These are phyloP conservation scores for Pyrrhoderma noxium DNA, from an alignment of 1,284 basidiomycete species.

Conservation along the genomic window DNA sequence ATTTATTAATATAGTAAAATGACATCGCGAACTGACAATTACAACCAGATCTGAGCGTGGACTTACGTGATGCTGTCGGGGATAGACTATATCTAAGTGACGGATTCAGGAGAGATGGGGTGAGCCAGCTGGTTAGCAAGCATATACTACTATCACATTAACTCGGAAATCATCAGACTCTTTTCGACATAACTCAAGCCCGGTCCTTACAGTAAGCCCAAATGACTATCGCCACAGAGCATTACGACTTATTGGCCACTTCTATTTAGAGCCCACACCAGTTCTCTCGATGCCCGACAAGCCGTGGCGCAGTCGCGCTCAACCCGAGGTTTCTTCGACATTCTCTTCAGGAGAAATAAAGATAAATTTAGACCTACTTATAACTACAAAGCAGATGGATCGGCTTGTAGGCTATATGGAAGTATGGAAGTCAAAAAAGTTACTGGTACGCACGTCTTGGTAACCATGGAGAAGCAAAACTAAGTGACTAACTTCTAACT, in stretches of 20 bases:
- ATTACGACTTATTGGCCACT: neutral
- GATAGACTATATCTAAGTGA: conserved; percentile 84
- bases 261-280: conserved; percentile 47
- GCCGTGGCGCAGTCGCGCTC: conserved; percentile 62
- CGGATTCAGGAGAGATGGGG: conserved; percentile 82
- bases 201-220: conserved; percentile 39
- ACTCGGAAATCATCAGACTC: conserved; percentile 40
- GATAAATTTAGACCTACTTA: conserved; percentile 62
- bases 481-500: neutral
- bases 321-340: conserved; percentile 61
- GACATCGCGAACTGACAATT: conserved; percentile 13
- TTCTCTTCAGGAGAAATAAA: conserved; percentile 39
- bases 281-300: conserved; percentile 59
- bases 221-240: neutral
- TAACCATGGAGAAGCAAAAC: neutral
- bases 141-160: neutral
- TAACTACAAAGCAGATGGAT: conserved; percentile 56
- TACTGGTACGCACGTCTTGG: conserved; percentile 44
- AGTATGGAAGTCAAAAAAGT: conserved; percentile 84
- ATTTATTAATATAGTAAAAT: conserved; percentile 12
- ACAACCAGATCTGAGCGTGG: conserved; percentile 71
- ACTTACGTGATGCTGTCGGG: conserved; percentile 87
- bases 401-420: conserved; percentile 83
- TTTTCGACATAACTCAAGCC: conserved; percentile 82
- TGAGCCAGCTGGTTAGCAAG: conserved; percentile 29